These are phyloP conservation scores for Gamsiella multidivaricata DNA, from an alignment of 192 early-diverging fungal genomes.

Conservation along the genomic window DNA sequence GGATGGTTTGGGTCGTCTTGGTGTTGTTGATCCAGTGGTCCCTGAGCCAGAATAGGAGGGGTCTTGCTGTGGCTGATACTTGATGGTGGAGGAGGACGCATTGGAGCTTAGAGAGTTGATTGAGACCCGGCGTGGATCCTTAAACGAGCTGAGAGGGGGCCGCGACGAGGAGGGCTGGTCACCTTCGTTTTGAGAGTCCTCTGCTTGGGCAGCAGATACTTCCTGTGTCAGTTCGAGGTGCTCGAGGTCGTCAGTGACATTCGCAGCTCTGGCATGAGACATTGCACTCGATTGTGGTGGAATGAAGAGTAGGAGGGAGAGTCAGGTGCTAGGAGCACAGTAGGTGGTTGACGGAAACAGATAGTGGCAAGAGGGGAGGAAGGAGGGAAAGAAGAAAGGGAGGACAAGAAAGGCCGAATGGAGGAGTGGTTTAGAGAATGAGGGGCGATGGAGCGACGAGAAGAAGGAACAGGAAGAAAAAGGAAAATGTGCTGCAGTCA, in stretches of 20 bases:
- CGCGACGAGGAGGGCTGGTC: conserved; percentile 9
- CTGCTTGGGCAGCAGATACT: conserved; percentile 11
- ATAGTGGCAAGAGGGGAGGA: neutral
- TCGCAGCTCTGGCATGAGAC: conserved; percentile 30
- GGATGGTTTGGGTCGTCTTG: conserved; percentile 22
- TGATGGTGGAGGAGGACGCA: conserved; percentile 33
- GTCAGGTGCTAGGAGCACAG: neutral
- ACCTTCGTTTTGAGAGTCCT: conserved; percentile 1
- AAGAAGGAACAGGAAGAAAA: neutral
- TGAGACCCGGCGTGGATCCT: conserved; percentile 33
- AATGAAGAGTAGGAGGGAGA: neutral
- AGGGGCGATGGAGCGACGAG: neutral
- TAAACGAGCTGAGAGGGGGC: conserved; percentile 7
- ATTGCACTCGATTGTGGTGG: conserved; percentile 11
- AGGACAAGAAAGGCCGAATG: neutral
- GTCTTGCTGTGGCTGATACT: conserved; percentile 18
- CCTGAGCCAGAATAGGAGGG: neutral
- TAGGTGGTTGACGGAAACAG: neutral
- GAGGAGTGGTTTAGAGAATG: neutral
- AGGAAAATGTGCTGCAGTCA: too few species aligned
- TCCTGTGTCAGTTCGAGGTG: conserved; percentile 29
- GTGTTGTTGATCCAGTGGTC: neutral
- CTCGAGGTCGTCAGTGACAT: conserved; percentile 31
- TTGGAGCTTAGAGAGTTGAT: conserved; percentile 40
- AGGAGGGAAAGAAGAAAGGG: neutral